A percentile compares a stretch with the other conserved stretches of the same genome.
These are phyloP conservation scores for Ogataea saltuana DNA, from an alignment of 805 yeast species.

Conservation along the genomic window DNA sequence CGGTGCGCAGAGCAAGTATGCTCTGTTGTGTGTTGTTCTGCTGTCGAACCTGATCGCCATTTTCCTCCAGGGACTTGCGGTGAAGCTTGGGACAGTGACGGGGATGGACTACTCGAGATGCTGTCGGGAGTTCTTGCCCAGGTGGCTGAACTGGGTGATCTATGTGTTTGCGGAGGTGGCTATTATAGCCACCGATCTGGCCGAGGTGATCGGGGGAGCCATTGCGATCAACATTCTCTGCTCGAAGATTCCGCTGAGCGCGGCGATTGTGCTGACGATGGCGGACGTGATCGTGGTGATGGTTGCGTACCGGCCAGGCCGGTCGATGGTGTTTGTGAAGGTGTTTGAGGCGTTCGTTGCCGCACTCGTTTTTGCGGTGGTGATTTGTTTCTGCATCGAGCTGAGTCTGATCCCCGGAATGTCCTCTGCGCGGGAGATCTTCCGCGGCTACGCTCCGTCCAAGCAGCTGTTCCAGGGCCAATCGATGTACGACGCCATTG, in stretches of 20 bases:
- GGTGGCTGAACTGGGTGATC: slow-evolving; percentile 38
- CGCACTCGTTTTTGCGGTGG: slow-evolving; percentile 42
- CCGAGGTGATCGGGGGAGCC: slow-evolving; percentile 55
- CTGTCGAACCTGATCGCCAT: slow-evolving; percentile 48
- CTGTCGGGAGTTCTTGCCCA: slow-evolving; percentile 43
- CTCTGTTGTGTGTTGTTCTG: slow-evolving; percentile 44
- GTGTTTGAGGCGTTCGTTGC: slow-evolving; percentile 47
- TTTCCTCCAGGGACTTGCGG: slow-evolving; percentile 45
- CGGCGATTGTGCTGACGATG: slow-evolving; percentile 47
- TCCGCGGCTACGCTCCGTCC: slow-evolving; percentile 48
- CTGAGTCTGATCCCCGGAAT: slow-evolving; percentile 38
- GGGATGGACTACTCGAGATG: slow-evolving; percentile 49
- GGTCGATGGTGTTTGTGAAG: slow-evolving; percentile 43
- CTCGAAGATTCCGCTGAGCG: slow-evolving; percentile 46
- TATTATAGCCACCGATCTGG: slow-evolving; percentile 53
- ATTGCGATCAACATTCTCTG: slow-evolving; percentile 48
- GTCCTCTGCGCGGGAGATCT: slow-evolving; percentile 32
- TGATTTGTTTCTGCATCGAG: slow-evolving; percentile 47
- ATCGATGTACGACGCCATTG: slow-evolving; percentile 49
- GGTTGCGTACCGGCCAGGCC: slow-evolving; percentile 47
- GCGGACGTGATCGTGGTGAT: slow-evolving; percentile 48
- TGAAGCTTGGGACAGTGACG: slow-evolving; percentile 50
- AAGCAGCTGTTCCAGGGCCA: slow-evolving; percentile 42
- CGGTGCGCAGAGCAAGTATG: slow-evolving; percentile 45
- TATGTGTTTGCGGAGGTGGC: slow-evolving; percentile 50